A percentile compares a stretch with the other conserved stretches of the same genome.
These are phyloP conservation scores for Boletus sensibilis DNA, from an alignment of 768 basidiomycete genomes.

Conservation along the genomic window DNA sequence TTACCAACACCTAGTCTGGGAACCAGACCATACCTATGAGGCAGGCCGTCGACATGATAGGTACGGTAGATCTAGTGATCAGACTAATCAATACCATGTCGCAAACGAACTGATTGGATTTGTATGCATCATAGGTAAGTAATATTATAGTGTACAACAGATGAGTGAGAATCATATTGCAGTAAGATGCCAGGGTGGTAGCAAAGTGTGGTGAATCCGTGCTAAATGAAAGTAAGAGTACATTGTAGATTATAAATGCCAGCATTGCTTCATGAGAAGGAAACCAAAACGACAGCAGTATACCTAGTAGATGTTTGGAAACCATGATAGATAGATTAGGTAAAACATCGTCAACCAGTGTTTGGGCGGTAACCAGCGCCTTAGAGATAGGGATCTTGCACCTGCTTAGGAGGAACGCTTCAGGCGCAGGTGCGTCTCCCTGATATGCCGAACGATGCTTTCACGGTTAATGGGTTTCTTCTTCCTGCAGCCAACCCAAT, in stretches of 20 bases:
- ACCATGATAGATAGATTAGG: not conserved
- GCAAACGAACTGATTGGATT: not conserved
- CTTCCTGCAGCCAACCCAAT: conserved; percentile 11
- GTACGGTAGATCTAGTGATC: too few species aligned
- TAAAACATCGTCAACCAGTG: not conserved
- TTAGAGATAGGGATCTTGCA: not conserved
- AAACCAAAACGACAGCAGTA: not conserved
- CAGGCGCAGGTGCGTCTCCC: conserved; percentile 11
- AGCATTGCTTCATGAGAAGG: not conserved
- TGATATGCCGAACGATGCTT: conserved; percentile 18
- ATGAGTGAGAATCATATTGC: not conserved
- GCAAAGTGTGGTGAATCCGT: not conserved
- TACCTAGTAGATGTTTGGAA: not conserved
- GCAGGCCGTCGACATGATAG: too few species aligned
- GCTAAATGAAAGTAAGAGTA: not conserved
- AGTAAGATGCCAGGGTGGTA: not conserved
- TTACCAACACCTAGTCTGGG: not conserved
- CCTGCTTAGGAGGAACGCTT: conserved; percentile 7
- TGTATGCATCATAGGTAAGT: too few species aligned
- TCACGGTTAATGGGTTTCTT: conserved; percentile 18
- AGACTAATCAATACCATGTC: not conserved
- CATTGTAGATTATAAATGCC: not conserved
- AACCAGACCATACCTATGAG: too few species aligned
- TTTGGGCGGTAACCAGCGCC: not conserved
- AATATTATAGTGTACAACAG: too few species aligned